Evolutionary conservation across 2,329 filamentous ascomycete genomes (phyloP), one percentile per base, ranked within the genome.

Genomic region (Ophiostoma pallidulum): DNA sequence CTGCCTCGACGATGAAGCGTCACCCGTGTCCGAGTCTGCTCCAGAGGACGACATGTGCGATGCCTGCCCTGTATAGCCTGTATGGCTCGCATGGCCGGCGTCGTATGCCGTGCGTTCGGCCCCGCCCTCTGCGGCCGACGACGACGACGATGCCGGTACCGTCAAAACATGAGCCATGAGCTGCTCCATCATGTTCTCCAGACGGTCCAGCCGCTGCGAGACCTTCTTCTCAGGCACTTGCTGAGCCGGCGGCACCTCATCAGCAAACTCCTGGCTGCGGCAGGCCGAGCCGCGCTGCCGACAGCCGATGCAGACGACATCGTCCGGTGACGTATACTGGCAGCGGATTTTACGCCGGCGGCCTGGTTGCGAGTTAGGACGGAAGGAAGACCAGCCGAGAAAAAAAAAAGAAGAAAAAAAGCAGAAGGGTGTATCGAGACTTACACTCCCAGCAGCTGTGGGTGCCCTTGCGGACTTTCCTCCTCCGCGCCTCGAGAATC

Each of bases 391-490:
- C 52, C 48, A 33, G 42, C 32, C n/a, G 13, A 19, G 14, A 8
- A 41, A n/a, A 24, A 8, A 9, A 42, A 10, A 13, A 6, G n/a
- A n/a, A n/a, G n/a, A n/a, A n/a, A n/a, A n/a, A n/a, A n/a, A n/a
- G n/a, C n/a, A n/a, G n/a, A n/a, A n/a, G n/a, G n/a, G n/a, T n/a
- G n/a, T n/a, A 24, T 20, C 28, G 37, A 41, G 14, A 57, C 64
- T 65, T 63, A 68, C 73, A 76, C 58, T 75, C 71, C 72, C 72
- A 76, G 55, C 73, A 75, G 53, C 72, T 75, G 51, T 67, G 67
- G 2, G 73, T 77, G n/a, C 73, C 73, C 51, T 75, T 75, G 16
- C 71, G 68, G 20, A 73, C 55, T 54, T 66, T 72, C 44, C 68
- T 63, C 44, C 67, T 62, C 55, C 66, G 66, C 24, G 59, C 51